phyloP scores from a whole-genome alignment of 805 yeast genomes.

The Sungouiozyma ichnusensis region DNA sequence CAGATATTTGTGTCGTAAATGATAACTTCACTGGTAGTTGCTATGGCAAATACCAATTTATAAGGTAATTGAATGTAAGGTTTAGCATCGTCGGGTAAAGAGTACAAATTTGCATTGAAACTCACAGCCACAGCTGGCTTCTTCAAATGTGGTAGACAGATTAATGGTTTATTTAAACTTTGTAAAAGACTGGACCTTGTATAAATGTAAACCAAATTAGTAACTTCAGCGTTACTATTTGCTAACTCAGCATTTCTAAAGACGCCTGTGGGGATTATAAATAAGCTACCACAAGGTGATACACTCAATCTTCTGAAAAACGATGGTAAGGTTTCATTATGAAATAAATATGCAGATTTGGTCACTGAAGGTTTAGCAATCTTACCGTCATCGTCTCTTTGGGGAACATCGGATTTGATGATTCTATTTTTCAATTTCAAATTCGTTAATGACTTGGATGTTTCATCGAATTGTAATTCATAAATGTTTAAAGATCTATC shows the following conservation, averaged over 20 bases:
- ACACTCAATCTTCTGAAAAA: conserved; percentile 80
- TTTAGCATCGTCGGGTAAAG: conserved; percentile 10
- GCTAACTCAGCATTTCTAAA: conserved; percentile 29
- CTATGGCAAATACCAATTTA: conserved; percentile 82
- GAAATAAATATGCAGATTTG: conserved; percentile 46
- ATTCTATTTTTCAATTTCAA: conserved; percentile 33
- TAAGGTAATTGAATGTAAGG: conserved; percentile 50
- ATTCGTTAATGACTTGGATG: conserved; percentile 6
- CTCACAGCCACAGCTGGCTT: conserved; percentile 78
- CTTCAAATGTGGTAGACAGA: conserved; percentile 66
- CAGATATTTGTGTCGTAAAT: conserved; percentile 69
- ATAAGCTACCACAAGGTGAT: conserved; percentile 80
- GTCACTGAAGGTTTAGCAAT: conserved; percentile 14
- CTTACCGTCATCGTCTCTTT: conserved; percentile 8
- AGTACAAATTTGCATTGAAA: conserved; percentile 59
- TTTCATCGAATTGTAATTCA: conserved; percentile 14
- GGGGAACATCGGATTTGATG: conserved; percentile 49
- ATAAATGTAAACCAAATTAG: conserved; percentile 72
- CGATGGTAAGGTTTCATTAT: conserved; percentile 79
- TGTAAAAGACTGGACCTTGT: conserved; percentile 49
- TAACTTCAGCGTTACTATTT: conserved; percentile 28
- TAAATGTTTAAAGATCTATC: conserved; percentile 78
- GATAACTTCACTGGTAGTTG: conserved; percentile 76
- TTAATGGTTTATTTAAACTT: conserved; percentile 52
- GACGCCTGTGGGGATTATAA: conserved; percentile 71